Evolutionary conservation across 805 yeast genomes (phyloP).

Genomic region (Starmerella bacillaris): DNA sequence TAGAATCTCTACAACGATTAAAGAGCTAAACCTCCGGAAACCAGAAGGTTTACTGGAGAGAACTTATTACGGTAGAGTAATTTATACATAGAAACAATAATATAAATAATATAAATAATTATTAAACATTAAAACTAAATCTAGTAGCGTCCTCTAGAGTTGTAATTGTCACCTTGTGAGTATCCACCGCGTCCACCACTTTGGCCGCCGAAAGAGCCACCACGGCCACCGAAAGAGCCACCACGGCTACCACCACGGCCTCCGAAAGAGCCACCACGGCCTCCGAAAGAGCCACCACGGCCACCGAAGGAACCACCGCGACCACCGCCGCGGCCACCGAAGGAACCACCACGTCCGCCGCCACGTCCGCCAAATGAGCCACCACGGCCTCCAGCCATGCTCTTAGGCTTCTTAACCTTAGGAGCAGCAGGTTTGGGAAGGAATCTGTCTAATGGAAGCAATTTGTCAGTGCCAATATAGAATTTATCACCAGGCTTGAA

Average conservation of each 20-base stretch:
- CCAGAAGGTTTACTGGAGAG: no score
- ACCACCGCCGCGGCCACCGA: conserved; percentile 30
- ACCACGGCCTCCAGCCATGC: conserved; percentile 53
- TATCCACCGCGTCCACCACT: conserved; percentile 18
- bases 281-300: conserved; percentile 26
- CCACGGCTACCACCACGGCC: conserved; percentile 24
- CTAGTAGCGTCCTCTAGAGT: conserved; percentile 14
- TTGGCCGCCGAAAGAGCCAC: conserved; percentile 23
- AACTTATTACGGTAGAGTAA: no score
- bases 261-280: conserved; percentile 14
- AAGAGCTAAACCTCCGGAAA: no score
- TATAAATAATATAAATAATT: no score
- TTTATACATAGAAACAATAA: no score
- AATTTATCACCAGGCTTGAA: conserved; percentile 94
- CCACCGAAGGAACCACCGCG: conserved; percentile 19
- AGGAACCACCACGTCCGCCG: conserved; percentile 28
- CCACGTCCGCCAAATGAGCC: conserved; percentile 31
- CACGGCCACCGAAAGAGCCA: conserved; percentile 24
- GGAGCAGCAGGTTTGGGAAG: conserved; percentile 63
- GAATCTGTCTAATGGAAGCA: conserved; percentile 89
- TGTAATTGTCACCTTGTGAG: conserved; percentile 16
- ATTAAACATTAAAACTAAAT: no score
- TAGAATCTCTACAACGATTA: no score
- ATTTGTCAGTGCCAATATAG: conserved; percentile 85
- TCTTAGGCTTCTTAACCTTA: conserved; percentile 32